Percentiles rank a stretch among this genome's conserved stretches.
Evolutionary conservation across 345 rosid species (phyloP).

Genomic region (Lepidium didymum): DNA sequence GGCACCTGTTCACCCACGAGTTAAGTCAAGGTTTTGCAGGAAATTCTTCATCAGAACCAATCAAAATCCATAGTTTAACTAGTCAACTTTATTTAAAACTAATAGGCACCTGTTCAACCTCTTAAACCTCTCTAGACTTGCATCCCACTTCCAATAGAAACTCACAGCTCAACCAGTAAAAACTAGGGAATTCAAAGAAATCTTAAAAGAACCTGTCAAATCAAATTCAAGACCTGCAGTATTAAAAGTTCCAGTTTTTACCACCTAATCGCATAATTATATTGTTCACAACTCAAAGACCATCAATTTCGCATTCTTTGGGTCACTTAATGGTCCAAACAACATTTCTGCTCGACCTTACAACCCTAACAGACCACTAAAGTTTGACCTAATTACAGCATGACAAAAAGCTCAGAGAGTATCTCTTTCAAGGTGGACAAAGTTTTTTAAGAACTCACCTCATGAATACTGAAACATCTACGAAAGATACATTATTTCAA

Average conservation of each 20-base stretch:
- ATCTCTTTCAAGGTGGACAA: background rate
- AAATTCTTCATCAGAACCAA: background rate
- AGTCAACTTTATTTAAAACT: conserved; percentile 1
- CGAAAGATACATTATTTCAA: background rate
- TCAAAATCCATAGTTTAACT: background rate
- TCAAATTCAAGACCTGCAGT: background rate
- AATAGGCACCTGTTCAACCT: background rate
- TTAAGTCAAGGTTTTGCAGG: background rate
- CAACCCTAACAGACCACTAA: background rate
- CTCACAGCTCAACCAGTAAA: background rate
- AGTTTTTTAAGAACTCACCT: background rate
- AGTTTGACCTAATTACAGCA: background rate
- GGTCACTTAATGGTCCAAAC: background rate
- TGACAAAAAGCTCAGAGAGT: background rate
- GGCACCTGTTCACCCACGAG: background rate
- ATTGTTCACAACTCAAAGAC: background rate
- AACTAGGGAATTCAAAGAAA: no score
- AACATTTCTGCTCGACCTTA: background rate
- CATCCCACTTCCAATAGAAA: background rate
- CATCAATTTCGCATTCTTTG: background rate
- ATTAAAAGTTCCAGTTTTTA: background rate
- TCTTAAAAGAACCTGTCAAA: background rate
- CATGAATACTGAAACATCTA: background rate
- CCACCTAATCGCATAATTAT: background rate
- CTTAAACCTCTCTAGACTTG: background rate